phyloP scores from a whole-genome alignment of 1,284 basidiomycete genomes.

The Neonothopanus nambi region DNA sequence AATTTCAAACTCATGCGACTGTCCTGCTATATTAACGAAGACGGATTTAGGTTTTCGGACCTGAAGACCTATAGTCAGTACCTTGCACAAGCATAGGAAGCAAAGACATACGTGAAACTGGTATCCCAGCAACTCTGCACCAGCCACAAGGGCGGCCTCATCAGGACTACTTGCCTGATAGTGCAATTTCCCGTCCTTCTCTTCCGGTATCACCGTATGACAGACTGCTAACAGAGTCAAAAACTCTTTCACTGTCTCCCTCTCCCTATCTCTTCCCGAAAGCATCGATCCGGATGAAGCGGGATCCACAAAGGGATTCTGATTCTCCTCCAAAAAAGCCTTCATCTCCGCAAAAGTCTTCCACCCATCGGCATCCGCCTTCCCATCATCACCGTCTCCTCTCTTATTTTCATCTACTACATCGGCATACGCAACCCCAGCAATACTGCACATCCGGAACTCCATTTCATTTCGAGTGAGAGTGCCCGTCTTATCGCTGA shows the following conservation, averaged over 20 bases:
- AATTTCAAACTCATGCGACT: conserved; percentile 82
- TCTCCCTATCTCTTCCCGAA: conserved; percentile 39
- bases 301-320: conserved; percentile 58
- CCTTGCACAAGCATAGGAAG: background rate
- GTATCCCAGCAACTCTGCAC: conserved; percentile 91
- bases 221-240: conserved; percentile 92
- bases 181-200: conserved; percentile 79
- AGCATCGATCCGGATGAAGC: conserved; percentile 36
- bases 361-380: conserved; percentile 57
- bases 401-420: conserved; percentile 82
- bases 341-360: conserved; percentile 76
- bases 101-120: conserved; percentile 79
- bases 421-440: conserved; percentile 88
- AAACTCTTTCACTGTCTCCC: conserved; percentile 80
- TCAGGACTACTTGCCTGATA: conserved; percentile 99
- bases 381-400: conserved; percentile 61
- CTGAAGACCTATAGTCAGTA: conserved; percentile 39
- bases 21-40: conserved; percentile 81
- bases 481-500: conserved; percentile 98
- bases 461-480: conserved; percentile 99
- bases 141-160: conserved; percentile 94
- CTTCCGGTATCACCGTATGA: conserved; percentile 98
- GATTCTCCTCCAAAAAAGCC: conserved; percentile 45
- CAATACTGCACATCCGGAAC: conserved; percentile 90
- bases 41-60: conserved; percentile 95